Evolutionary conservation across 1,284 basidiomycete genomes (phyloP).

Genomic region (Schizophyllum amplum): DNA sequence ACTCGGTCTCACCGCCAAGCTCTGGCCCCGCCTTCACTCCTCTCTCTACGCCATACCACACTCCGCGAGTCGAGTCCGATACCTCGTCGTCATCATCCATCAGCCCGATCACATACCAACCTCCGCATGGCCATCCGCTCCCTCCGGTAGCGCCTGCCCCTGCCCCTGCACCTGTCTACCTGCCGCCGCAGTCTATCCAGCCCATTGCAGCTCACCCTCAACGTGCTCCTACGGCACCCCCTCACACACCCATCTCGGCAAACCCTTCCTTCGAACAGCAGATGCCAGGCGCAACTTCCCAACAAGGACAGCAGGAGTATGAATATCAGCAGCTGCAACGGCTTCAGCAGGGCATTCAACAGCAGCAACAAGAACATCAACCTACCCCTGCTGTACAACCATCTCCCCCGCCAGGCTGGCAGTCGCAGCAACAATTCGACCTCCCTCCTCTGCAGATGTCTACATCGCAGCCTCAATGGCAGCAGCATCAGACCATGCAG

Average conservation of each 20-base stretch:
- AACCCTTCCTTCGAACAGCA: background rate
- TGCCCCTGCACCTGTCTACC: background rate
- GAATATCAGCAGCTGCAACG: background rate
- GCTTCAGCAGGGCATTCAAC: background rate
- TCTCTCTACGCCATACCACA: background rate
- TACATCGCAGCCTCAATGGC: background rate
- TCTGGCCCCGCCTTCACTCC: background rate
- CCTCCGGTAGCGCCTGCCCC: too few species aligned
- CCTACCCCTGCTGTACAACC: background rate
- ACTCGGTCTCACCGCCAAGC: background rate
- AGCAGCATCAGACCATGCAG: background rate
- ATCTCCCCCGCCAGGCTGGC: background rate
- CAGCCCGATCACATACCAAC: background rate
- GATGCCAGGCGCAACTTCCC: background rate
- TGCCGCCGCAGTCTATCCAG: background rate
- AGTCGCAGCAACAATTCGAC: background rate
- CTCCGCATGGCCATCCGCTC: background rate
- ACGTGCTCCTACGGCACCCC: background rate
- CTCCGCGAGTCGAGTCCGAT: background rate
- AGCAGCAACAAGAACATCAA: background rate
- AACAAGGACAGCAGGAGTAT: background rate
- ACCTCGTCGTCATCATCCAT: background rate
- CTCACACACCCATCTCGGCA: background rate
- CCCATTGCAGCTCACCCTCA: background rate
- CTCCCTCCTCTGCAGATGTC: background rate